phyloP scores from a whole-genome alignment of 805 yeast genomes.

The Starmera pachycereana region DNA sequence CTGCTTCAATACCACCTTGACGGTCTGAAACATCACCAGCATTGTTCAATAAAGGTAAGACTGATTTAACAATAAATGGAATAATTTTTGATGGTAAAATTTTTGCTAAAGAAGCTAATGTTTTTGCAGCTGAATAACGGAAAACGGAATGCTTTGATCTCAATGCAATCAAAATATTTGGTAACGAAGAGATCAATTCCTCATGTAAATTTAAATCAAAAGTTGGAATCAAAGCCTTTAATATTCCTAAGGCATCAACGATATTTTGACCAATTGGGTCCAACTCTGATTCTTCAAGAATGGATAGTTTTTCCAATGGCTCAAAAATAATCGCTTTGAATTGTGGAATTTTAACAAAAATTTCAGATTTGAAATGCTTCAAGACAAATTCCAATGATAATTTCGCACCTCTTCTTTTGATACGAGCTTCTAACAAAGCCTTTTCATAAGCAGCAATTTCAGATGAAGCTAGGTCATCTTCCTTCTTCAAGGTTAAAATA shows the following conservation, averaged over 20 bases:
- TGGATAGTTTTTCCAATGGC: slow-evolving; percentile 38
- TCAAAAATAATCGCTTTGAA: slow-evolving; percentile 54
- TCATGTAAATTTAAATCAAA: slow-evolving; percentile 38
- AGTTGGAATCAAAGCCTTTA: slow-evolving; percentile 62
- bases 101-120: slow-evolving; percentile 71
- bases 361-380: slow-evolving; percentile 35
- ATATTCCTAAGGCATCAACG: slow-evolving; percentile 78
- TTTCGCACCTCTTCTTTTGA: slow-evolving; percentile 80
- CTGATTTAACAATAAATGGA: slow-evolving; percentile 64
- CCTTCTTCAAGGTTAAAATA: slow-evolving; percentile 70
- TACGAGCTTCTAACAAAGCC: slow-evolving; percentile 61
- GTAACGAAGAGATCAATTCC: slow-evolving; percentile 42
- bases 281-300: slow-evolving; percentile 20
- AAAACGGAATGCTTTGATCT: slow-evolving; percentile 70
- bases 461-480: slow-evolving; percentile 56
- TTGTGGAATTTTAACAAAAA: slow-evolving; percentile 59
- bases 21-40: slow-evolving; percentile 62
- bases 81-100: slow-evolving; percentile 61
- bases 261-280: slow-evolving; percentile 61
- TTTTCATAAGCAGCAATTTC: slow-evolving; percentile 51
- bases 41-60: slow-evolving; percentile 73
- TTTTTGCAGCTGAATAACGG: slow-evolving; percentile 83
- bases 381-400: slow-evolving; percentile 55
- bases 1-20: slow-evolving; percentile 90
- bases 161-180: slow-evolving; percentile 42